Evolutionary conservation across 805 yeast species (phyloP), one percentile per base, ranked within the genome.

Genomic region (Metschnikowia santaceciliae): DNA sequence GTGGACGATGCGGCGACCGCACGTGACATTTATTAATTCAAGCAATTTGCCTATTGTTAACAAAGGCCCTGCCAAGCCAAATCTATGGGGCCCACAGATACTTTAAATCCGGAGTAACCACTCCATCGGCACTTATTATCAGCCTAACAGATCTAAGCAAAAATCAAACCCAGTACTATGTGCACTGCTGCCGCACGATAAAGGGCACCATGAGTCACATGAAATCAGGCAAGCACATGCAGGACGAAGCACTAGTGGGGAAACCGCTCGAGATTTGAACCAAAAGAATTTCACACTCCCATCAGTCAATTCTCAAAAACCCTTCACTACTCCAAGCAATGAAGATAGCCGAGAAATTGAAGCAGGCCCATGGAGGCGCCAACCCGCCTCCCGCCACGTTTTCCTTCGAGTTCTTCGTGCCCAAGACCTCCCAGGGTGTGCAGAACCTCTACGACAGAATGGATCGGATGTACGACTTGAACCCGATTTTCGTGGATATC

Each of bases 361-460:
- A 63, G 35, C 77, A 71, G 61, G 77, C 77, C n/a, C 77, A 74
- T 49, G 57, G 68, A 22, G 17, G 53, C 30, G 60, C 71, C 36
- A 65, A 63, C 43, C 71, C 77, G 17, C 77, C 77, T 10, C 74
- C 74, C 5, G 66, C 96, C 2, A 89, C 98, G 5, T 92, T 88
- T 68, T 91, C 98, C 42, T 92, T 91, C 62, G 99, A 94, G 76
- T 94, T 89, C 72, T 94, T 94, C 68, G 96, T 92, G 22, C 99
- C 99, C 42, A 94, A 94, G 75, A 94, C 99, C 0, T 78, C 92
- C 20, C 97, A 94, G 69, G 99, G 99, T 65, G 94, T 92, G 22
- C 96, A 90, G 67, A 94, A 94, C 66, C 76, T 94, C 52, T 92
- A 91, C 72, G 98, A 94, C 68, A 79, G 99, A 65, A 92, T 94